These are phyloP conservation scores for Byssothecium circinans DNA, from an alignment of 2,329 filamentous ascomycete genomes.

Conservation along the genomic window DNA sequence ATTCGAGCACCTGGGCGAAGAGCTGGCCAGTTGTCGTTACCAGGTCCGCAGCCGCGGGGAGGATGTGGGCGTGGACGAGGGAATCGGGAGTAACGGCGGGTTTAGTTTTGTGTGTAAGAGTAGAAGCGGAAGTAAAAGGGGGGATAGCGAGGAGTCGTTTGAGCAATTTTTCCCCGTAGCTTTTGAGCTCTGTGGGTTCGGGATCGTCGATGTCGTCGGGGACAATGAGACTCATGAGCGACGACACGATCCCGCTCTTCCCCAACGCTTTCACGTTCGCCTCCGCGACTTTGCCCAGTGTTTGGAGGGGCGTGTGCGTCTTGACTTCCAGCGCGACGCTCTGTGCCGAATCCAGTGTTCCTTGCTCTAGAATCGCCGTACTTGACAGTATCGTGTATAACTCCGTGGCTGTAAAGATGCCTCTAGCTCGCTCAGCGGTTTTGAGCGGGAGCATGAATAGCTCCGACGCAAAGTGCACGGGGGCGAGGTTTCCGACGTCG, in stretches of 20 bases:
- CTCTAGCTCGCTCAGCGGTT: constrained; percentile 53
- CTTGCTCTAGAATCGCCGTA: constrained; percentile 60
- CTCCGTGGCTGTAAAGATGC: constrained; percentile 57
- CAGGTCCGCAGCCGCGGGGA: constrained; percentile 58
- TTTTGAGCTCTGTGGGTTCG: constrained; percentile 46
- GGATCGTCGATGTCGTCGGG: constrained; percentile 26
- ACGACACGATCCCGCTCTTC: constrained; percentile 45
- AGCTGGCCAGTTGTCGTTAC: constrained; percentile 61
- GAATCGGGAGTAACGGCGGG: constrained; percentile 44
- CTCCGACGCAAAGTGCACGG: constrained; percentile 58
- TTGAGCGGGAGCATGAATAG: constrained; percentile 60
- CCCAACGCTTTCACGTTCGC: constrained; percentile 52
- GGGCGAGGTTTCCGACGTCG: constrained; percentile 58
- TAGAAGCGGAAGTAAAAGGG: too few species aligned
- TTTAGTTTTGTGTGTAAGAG: constrained; percentile 21
- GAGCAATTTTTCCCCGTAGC: constrained; percentile 58
- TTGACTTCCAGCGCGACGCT: constrained; percentile 56
- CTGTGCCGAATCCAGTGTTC: constrained; percentile 56
- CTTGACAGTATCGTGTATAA: constrained; percentile 57
- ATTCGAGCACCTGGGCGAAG: constrained; percentile 60
- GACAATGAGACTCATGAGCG: constrained; percentile 46
- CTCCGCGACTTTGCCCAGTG: constrained; percentile 54
- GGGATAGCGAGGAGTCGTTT: constrained; percentile 53
- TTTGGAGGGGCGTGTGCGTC: constrained; percentile 50
- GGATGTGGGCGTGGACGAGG: constrained; percentile 60